phyloP scores from a whole-genome alignment of 2,329 filamentous ascomycete genomes.

The Chaetomiaceae sp. region DNA sequence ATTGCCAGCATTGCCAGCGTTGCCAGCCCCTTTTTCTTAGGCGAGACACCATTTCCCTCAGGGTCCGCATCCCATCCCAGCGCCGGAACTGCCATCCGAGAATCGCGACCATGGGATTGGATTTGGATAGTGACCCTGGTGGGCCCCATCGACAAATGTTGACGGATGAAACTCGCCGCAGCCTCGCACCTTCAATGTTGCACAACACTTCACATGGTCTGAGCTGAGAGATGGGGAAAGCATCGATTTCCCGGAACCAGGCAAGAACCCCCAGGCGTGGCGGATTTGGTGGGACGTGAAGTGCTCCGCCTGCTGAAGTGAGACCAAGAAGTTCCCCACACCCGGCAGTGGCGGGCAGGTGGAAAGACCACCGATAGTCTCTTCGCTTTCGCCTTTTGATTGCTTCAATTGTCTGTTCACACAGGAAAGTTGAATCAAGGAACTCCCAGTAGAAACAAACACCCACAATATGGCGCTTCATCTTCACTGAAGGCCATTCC shows the following conservation, averaged over 20 bases:
- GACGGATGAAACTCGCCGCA: not conserved
- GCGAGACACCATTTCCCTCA: not conserved
- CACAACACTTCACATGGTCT: not conserved
- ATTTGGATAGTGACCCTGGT: not conserved
- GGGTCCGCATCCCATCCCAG: conserved; percentile 2
- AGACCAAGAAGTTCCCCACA: too few relatives aligned
- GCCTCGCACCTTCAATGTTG: not conserved
- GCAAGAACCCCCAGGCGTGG: not conserved
- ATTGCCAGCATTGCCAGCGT: too few relatives aligned
- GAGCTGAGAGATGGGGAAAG: not conserved
- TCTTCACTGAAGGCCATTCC: too few relatives aligned
- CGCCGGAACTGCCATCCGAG: not conserved
- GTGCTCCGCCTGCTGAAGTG: not conserved
- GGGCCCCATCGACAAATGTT: too few relatives aligned
- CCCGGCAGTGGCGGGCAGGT: too few relatives aligned
- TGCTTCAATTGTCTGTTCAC: too few relatives aligned
- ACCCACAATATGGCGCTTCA: too few relatives aligned
- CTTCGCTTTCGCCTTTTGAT: too few relatives aligned
- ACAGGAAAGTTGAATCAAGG: too few relatives aligned
- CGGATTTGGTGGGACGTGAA: not conserved
- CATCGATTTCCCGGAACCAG: not conserved
- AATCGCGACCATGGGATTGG: not conserved
- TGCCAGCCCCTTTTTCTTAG: not conserved
- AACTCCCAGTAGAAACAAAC: too few relatives aligned
- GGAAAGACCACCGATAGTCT: too few relatives aligned